These are phyloP conservation scores for Daedaleopsis sinensis DNA, from an alignment of 768 basidiomycete species.

Conservation along the genomic window DNA sequence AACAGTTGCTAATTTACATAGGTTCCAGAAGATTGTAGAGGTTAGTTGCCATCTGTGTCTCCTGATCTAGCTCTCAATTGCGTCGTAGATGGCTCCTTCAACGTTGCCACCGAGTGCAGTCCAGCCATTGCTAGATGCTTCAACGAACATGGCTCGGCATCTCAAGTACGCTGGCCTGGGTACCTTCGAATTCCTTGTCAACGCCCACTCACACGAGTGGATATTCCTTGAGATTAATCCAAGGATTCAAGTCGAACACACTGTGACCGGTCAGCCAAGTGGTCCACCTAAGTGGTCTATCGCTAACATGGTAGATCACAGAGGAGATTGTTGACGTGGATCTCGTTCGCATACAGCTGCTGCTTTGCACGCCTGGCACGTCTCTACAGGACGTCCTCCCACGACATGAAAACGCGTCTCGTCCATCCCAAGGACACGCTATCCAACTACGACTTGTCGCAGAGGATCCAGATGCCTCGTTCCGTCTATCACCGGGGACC, in stretches of 20 bases:
- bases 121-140: conserved; percentile 27
- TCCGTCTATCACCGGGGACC: conserved; percentile 34
- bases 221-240: conserved; percentile 41
- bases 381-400: conserved; percentile 6
- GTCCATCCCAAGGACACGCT: conserved; percentile 24
- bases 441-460: conserved; percentile 39
- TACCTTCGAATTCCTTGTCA: conserved; percentile 37
- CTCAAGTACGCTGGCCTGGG: conserved; percentile 32
- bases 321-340: conserved; percentile 28
- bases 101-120: conserved; percentile 29
- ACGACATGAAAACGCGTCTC: not conserved
- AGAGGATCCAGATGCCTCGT: conserved; percentile 35
- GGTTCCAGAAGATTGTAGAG: conserved; percentile 43
- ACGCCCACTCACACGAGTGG: conserved; percentile 29
- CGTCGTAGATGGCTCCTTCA: conserved; percentile 29
- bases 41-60: not conserved
- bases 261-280: conserved; percentile 28
- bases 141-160: conserved; percentile 29
- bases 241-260: conserved; percentile 37
- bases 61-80: not conserved
- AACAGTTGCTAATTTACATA: not conserved
- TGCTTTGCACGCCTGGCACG: conserved; percentile 19
- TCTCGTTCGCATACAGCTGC: conserved; percentile 34
- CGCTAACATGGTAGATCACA: not conserved
- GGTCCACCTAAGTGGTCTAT: not conserved